Conservation (phyloP, 1,139 yeast genomes). For the Lodderomyces elongisporus region DNA sequence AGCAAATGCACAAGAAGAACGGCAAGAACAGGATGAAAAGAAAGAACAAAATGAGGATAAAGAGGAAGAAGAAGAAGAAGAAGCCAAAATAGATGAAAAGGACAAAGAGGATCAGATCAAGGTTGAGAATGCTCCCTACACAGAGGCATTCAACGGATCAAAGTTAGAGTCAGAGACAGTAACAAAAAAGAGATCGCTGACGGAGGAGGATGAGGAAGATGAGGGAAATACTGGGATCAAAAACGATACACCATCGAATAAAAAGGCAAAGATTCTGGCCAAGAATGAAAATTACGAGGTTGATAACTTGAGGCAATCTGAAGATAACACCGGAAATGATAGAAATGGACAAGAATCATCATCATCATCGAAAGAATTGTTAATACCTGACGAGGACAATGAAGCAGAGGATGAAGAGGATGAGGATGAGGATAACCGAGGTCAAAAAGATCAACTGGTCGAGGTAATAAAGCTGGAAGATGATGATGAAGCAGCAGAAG, state of each 20-base stretch:
- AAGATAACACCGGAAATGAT: not conserved
- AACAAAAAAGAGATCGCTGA: slow-evolving; percentile 1
- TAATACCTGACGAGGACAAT: slow-evolving; percentile 24
- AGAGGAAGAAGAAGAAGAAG: slow-evolving; percentile 12
- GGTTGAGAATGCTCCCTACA: slow-evolving; percentile 20
- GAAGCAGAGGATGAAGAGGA: slow-evolving; percentile 20
- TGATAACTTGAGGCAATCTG: not conserved
- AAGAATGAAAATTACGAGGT: not conserved
- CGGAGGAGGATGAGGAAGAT: slow-evolving; percentile 10
- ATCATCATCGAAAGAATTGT: too few relatives aligned
- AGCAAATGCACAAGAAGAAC: not conserved
- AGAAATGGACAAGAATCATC: too few relatives aligned
- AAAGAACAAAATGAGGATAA: slow-evolving; percentile 12
- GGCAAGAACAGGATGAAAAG: not conserved
- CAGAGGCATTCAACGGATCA: slow-evolving; percentile 25
- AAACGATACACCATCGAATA: not conserved
- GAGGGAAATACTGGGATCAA: slow-evolving; percentile 5
- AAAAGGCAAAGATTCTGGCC: slow-evolving; percentile 7
- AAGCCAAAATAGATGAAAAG: slow-evolving; percentile 8
- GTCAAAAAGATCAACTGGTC: slow-evolving; percentile 7
- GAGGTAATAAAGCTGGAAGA: slow-evolving; percentile 6
- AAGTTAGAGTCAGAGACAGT: not conserved
- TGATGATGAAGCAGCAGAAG: slow-evolving; percentile 11
- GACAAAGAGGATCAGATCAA: slow-evolving; percentile 11
- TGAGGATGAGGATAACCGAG: slow-evolving; percentile 3